A percentile compares a stretch with the other conserved stretches of the same genome.
These are phyloP conservation scores for Quercus tomentella DNA, from an alignment of 331 rosid genomes.

Conservation along the genomic window DNA sequence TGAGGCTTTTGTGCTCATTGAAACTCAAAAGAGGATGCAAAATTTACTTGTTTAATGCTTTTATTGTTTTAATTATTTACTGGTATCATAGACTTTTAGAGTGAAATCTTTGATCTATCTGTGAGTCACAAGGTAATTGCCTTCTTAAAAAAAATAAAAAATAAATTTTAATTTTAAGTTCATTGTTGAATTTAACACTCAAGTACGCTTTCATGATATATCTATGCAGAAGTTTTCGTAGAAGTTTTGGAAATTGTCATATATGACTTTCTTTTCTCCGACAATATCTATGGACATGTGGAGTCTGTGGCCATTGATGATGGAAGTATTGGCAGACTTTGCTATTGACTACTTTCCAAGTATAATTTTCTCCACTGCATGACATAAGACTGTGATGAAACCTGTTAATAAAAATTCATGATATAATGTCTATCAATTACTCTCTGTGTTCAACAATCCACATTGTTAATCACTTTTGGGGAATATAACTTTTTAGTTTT, in stretches of 20 bases:
- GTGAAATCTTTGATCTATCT: no score
- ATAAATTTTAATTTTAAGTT: background rate
- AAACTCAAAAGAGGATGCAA: background rate
- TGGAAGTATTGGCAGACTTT: slow-evolving; percentile 91
- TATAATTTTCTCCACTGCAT: slow-evolving; percentile 20
- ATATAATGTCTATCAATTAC: background rate
- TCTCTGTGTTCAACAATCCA: background rate
- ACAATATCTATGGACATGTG: slow-evolving; percentile 89
- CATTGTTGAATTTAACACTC: background rate
- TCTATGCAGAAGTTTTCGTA: slow-evolving; percentile 87
- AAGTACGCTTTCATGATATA: background rate
- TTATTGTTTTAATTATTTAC: background rate
- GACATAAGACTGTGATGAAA: no score
- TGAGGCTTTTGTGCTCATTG: background rate
- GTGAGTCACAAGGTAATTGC: background rate
- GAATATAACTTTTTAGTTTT: background rate
- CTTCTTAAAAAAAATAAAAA: background rate
- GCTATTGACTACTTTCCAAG: slow-evolving; percentile 93
- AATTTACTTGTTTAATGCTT: background rate
- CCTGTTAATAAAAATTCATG: background rate
- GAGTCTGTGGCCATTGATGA: slow-evolving; percentile 95
- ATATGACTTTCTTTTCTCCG: slow-evolving; percentile 86
- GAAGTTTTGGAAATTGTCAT: slow-evolving; percentile 90
- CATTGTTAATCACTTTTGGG: background rate
- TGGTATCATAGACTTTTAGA: background rate